phyloP scores from a whole-genome alignment of 805 yeast genomes.

The Candida xyloterini region DNA sequence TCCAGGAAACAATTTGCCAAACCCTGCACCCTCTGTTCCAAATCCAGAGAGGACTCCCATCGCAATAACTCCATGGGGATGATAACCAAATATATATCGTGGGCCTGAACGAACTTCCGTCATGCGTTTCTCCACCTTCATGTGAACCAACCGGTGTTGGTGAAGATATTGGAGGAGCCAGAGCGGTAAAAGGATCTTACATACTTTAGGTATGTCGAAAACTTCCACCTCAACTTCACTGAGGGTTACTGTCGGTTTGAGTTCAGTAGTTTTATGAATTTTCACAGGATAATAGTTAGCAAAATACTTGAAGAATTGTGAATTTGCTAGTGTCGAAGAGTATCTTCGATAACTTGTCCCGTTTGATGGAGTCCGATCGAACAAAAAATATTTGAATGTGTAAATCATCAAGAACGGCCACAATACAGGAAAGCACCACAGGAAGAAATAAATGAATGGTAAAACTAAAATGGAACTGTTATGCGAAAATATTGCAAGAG shows the following conservation, averaged over 20 bases:
- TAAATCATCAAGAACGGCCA: slow-evolving; percentile 74
- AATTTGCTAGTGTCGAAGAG: slow-evolving; percentile 54
- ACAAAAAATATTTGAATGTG: slow-evolving; percentile 49
- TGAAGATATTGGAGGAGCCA: not conserved
- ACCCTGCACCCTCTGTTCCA: slow-evolving; percentile 77
- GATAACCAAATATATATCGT: slow-evolving; percentile 84
- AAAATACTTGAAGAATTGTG: slow-evolving; percentile 66
- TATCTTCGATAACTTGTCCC: slow-evolving; percentile 64
- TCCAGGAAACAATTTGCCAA: slow-evolving; percentile 74
- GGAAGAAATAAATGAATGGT: slow-evolving; percentile 50
- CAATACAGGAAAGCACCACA: slow-evolving; percentile 43
- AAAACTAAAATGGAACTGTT: slow-evolving; percentile 64
- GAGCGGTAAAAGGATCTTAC: slow-evolving; percentile 4
- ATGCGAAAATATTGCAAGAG: slow-evolving; percentile 70
- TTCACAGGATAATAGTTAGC: slow-evolving; percentile 77
- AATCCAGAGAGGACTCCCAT: slow-evolving; percentile 85
- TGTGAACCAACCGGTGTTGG: not conserved
- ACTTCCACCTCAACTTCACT: slow-evolving; percentile 1
- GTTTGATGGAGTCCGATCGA: slow-evolving; percentile 68
- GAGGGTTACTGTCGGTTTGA: slow-evolving; percentile 67
- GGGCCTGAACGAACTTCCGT: slow-evolving; percentile 53
- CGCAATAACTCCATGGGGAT: slow-evolving; percentile 95
- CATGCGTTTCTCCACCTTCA: slow-evolving; percentile 1
- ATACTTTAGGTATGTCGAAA: slow-evolving; percentile 8
- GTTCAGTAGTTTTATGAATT: slow-evolving; percentile 62